Percentiles rank a stretch among this genome's conserved stretches.
Evolutionary conservation across 805 yeast genomes (phyloP).

Genomic region (Kazachstania bromeliacearum): DNA sequence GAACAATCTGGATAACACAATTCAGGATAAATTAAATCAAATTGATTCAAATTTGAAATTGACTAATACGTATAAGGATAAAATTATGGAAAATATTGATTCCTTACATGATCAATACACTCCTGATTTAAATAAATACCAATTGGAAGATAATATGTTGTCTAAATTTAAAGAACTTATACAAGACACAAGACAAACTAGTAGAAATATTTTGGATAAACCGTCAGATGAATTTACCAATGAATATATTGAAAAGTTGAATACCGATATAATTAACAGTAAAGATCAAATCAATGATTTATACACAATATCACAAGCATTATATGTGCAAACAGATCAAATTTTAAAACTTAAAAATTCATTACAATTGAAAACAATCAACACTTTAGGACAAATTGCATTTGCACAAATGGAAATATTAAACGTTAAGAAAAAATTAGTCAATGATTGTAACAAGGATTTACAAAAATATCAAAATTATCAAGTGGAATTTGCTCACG

Average conservation of each 20-base stretch:
- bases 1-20: neutral
- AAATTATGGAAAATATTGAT: constrained; percentile 7
- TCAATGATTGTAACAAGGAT: constrained; percentile 26
- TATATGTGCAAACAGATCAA: constrained; percentile 18
- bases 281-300: constrained; percentile 15
- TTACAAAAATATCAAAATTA: constrained; percentile 20
- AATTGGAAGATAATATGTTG: constrained; percentile 19
- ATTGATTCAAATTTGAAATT: constrained; percentile 12
- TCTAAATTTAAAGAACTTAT: constrained; percentile 20
- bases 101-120: constrained; percentile 7
- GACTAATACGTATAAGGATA: constrained; percentile 11
- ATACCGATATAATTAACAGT: constrained; percentile 2
- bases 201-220: constrained; percentile 13
- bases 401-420: constrained; percentile 32
- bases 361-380: constrained; percentile 28
- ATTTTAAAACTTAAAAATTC: constrained; percentile 25
- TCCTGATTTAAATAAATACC: constrained; percentile 12
- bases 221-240: constrained; percentile 9
- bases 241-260: constrained; percentile 6
- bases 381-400: constrained; percentile 26
- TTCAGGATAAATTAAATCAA: constrained; percentile 9
- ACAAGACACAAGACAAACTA: constrained; percentile 9
- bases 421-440: constrained; percentile 25
- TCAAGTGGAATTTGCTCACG: constrained; percentile 28
- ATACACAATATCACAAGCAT: constrained; percentile 22